A percentile compares a stretch with the other conserved stretches of the same genome.
Conservation (phyloP, 208 protist genomes). For the Trypanosoma theileri region DNA sequence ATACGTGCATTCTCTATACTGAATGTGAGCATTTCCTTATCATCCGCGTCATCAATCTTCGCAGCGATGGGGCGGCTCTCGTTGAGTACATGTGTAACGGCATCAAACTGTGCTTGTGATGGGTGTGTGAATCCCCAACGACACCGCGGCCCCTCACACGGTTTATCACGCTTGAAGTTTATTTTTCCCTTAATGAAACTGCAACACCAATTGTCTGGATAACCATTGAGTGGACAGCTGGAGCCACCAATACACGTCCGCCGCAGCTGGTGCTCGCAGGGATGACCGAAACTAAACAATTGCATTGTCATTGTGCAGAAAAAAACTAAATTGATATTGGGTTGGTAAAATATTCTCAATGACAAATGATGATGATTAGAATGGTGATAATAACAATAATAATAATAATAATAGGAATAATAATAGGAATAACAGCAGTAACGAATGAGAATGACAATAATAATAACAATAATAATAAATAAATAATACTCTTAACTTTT, state of each 20-base stretch:
- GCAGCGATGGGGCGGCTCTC: conserved; percentile 76
- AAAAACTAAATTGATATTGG: background rate
- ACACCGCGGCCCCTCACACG: conserved; percentile 82
- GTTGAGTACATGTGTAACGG: conserved; percentile 81
- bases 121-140: conserved; percentile 88
- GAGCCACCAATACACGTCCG: conserved; percentile 81
- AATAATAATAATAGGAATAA: too few species aligned
- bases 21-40: conserved; percentile 70
- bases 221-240: conserved; percentile 86
- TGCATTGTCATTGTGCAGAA: conserved; percentile 51
- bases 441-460: too few species aligned
- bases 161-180: conserved; percentile 90
- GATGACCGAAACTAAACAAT: conserved; percentile 88
- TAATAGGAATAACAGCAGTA: too few species aligned
- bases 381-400: too few species aligned
- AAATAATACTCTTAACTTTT: too few species aligned
- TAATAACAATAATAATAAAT: background rate
- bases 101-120: conserved; percentile 78
- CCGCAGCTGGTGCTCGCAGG: conserved; percentile 87
- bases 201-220: conserved; percentile 88
- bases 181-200: conserved; percentile 92
- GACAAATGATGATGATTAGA: too few species aligned
- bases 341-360: too few species aligned
- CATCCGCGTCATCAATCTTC: conserved; percentile 76
- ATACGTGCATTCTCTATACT: conserved; percentile 76